Evolutionary conservation across 2,329 filamentous ascomycete species (phyloP), one percentile per base, ranked within the genome.

Genomic region (Clonostachys rhizophaga): DNA sequence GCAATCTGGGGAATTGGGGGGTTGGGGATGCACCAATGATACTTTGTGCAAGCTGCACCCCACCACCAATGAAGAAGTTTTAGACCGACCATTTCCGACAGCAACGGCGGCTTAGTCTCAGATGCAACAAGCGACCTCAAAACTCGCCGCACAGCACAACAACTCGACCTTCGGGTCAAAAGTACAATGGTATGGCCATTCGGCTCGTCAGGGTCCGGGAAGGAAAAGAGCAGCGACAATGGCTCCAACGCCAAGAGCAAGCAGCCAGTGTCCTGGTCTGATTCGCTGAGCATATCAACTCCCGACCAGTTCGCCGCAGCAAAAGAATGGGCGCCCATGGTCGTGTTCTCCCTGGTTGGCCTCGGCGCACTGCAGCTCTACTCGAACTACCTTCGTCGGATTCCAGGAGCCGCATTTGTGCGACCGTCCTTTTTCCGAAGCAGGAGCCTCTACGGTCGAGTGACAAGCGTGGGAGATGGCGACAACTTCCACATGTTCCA

Each of bases 401-500:
- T 97, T 48, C 91, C 91, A 5, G 85, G 83, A 47, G 81, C 89
- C 35, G 75, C 79, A 20, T 79, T 91, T 61, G 86, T 99, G 55
- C 82, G 83, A 43, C 87, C 89, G 3, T 72, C 75, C 11, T 86
- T 85, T 61, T 92, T 92, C 62, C 82, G 88, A 42, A 83, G 75
- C 50, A 79, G 88, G 56, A 91, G 82, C 55, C 62, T 99, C 40
- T 87, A 92, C 56, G 94, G 94, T 13, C 80, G 79, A 51, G 94
- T 97, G 40, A 96, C 92, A 12, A 91, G 88, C 56, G 94, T 99
- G 20, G 94, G 95, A 40, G 94, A 99, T 75, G 95, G 91, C 5
- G 94, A 99, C 67, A 92, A 92, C 62, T 96, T 99, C 65, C 87
- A 94, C 56, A 66, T 99, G 43, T 99, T 87, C 64, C 94, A 99